phyloP scores from a whole-genome alignment of 2,329 filamentous ascomycete species.

The Neocucurbitaria cava region DNA sequence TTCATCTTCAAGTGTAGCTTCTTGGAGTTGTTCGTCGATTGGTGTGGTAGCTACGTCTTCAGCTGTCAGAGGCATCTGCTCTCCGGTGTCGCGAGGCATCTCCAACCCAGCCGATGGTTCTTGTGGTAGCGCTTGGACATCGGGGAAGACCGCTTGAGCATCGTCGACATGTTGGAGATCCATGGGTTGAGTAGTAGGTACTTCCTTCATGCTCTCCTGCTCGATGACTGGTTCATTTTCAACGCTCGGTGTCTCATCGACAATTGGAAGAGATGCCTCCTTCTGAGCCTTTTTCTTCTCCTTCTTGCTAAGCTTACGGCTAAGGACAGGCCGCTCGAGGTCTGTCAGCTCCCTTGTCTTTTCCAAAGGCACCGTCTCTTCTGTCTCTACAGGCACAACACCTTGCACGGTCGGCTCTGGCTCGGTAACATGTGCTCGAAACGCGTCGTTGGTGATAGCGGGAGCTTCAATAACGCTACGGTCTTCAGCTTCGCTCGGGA shows the following conservation, averaged over 20 bases:
- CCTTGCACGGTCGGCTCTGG: slow-evolving; percentile 3
- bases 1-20: slow-evolving; percentile 21
- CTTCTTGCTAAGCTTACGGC: slow-evolving; percentile 44
- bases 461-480: slow-evolving; percentile 2
- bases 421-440: slow-evolving; percentile 5
- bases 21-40: slow-evolving; percentile 9
- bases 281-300: slow-evolving; percentile 42
- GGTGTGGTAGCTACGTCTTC: slow-evolving; percentile 8
- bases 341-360: slow-evolving; percentile 5
- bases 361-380: not conserved
- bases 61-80: not conserved
- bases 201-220: not conserved
- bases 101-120: not conserved
- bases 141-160: not conserved
- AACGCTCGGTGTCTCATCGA: slow-evolving; percentile 11
- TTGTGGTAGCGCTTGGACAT: not conserved
- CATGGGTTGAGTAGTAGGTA: not conserved
- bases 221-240: slow-evolving; percentile 4
- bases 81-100: not conserved
- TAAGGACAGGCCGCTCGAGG: slow-evolving; percentile 23
- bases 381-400: not conserved
- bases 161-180: not conserved
- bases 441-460: not conserved
- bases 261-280: slow-evolving; percentile 14
- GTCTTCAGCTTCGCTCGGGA: slow-evolving; percentile 8